A percentile compares a stretch with the other conserved stretches of the same genome.
phyloP scores from a whole-genome alignment of 2,329 filamentous ascomycete species.

The Alternaria sp. region DNA sequence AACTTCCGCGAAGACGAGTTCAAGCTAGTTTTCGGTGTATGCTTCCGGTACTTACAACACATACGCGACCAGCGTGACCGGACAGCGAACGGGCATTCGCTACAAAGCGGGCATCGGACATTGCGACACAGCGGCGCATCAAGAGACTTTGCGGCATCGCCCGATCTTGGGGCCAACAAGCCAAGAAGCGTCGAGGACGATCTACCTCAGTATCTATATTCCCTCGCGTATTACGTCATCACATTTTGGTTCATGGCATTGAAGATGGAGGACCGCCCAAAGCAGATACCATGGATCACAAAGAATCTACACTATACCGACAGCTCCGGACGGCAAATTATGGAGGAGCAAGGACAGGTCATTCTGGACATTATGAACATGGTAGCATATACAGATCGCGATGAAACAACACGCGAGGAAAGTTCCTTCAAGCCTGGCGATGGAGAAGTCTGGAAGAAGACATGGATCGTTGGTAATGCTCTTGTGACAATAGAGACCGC shows the following conservation, averaged over 20 bases:
- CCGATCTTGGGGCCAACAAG: slow-evolving; percentile 44
- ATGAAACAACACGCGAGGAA: slow-evolving; percentile 72
- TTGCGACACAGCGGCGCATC: slow-evolving; percentile 53
- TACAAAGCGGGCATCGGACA: slow-evolving; percentile 44
- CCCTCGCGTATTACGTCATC: slow-evolving; percentile 92
- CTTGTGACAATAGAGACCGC: slow-evolving; percentile 77
- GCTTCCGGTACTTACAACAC: slow-evolving; percentile 90
- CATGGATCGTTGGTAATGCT: slow-evolving; percentile 76
- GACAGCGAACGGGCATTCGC: slow-evolving; percentile 30
- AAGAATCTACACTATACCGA: slow-evolving; percentile 82
- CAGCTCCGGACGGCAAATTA: slow-evolving; percentile 71
- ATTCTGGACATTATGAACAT: slow-evolving; percentile 95
- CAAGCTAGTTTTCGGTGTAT: slow-evolving; percentile 92
- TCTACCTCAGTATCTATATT: slow-evolving; percentile 90
- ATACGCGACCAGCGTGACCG: slow-evolving; percentile 69
- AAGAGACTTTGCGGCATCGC: slow-evolving; percentile 48
- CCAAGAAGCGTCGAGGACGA: slow-evolving; percentile 66
- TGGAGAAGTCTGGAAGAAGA: slow-evolving; percentile 69
- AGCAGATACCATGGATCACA: slow-evolving; percentile 88
- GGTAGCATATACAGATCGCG: slow-evolving; percentile 82
- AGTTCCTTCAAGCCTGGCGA: slow-evolving; percentile 70
- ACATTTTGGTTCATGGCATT: slow-evolving; percentile 96
- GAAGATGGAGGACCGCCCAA: slow-evolving; percentile 81
- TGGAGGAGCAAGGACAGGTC: slow-evolving; percentile 92
- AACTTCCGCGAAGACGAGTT: slow-evolving; percentile 93